Evolutionary conservation across 2,329 filamentous ascomycete genomes (phyloP), one percentile per base, ranked within the genome.

Genomic region (Tolypocladium capitatum): DNA sequence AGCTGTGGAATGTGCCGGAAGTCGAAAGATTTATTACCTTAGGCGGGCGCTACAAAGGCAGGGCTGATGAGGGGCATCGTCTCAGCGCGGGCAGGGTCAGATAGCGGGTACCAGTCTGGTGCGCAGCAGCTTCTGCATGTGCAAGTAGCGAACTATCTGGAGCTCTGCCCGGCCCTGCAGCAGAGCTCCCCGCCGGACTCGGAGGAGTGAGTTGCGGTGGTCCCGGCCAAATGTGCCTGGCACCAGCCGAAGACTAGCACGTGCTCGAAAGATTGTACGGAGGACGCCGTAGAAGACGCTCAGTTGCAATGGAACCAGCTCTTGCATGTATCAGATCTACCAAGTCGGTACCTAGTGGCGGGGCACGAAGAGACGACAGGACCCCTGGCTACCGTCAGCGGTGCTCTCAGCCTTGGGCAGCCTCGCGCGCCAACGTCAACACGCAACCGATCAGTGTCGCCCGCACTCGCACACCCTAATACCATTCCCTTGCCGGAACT

Each of bases 1-100:
- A 48, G 18, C 18, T 49, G 53, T 61, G 62, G 68, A 70, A 70
- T 58, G 63, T 64, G 58, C 62, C 61, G 68, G 68, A 70, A 70
- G 63, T 62, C 57, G 56, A 67, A 67, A 66, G 65, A 67, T 63
- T 53, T 55, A 50, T 27, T 24, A 14, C 35, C 20, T 38, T 38
- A 5, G 20, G 38, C 32, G 38, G 18, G 31, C 34, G 51, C 35
- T 45, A 50, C 53, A 56, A 43, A 31, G 34, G 34, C n/a, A 30
- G 28, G 27, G 27, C 27, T 28, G 27, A 28, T 47, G 52, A 54
- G 51, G 51, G 49, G 52, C 48, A n/a, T n/a, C n/a, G n/a, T n/a
- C n/a, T n/a, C n/a, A n/a, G n/a, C n/a, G n/a, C n/a, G n/a, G n/a
- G n/a, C n/a, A n/a, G n/a, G n/a, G n/a, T 6, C 8, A 5, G 44